Base-by-base conservation (phyloP, 257 asterid species). In the Euphrasia confusa region DNA sequence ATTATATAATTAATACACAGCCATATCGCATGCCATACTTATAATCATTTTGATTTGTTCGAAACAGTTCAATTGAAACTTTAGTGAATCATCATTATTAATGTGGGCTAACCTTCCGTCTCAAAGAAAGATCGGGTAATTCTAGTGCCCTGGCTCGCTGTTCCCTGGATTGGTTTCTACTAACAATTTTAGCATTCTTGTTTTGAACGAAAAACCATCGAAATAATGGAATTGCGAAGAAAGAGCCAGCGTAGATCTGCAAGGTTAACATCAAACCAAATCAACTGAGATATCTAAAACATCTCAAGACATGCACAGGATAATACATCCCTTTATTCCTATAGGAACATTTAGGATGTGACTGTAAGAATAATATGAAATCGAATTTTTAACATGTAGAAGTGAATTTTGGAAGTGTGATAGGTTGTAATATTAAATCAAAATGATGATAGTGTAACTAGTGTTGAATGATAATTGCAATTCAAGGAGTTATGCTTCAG, bases 201-300 rank as follows among this genome's bases (percentile, higher is more conserved):
- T 71, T 83, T 77, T 68, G 81, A 74, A 89, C 66, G 15, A 80
- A 66, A 64, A 89, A 76, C 99, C 94, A 87, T 61, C 99, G 86
- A 65, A 85, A 33, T 68, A 84, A 57, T 61, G 99, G 99, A 72
- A 92, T 92, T 47, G 87, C 91, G 66, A 93, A 93, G 82, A 93
- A 93, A 65, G 99, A 89, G 68, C 94, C 95, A 67, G 99, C 97
- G 60, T 93, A 93, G 56, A 93, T 72, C 99, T 92, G 91, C 84
- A 76, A 67, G 68, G 71, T 67, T 67, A 70, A 44, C 28, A 48
- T 18, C 4, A 30, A 24, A 63, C 60, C 49, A 39, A 27, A 27
- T 57, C 28, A 68, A 64, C 47, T 40, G 14, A 42, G 5, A 42
- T 1, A 10, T 42, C 14, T 42, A 10, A 42, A 42, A 42, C 49